Conservation (phyloP, 306 rosid genomes). For the Urtica urens region DNA sequence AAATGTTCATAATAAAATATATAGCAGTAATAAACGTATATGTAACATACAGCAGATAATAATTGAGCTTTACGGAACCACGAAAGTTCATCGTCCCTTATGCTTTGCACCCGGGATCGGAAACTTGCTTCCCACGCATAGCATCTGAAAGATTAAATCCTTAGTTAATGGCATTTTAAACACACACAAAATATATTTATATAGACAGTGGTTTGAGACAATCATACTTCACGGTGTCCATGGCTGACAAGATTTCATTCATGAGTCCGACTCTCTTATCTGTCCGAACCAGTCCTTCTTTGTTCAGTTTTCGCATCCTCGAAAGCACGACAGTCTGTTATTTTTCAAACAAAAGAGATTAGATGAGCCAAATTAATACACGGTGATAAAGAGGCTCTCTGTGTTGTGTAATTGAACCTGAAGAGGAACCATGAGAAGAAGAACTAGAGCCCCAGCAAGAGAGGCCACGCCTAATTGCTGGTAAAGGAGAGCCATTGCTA, state of each 20-base stretch:
- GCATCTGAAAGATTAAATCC: constrained; percentile 39
- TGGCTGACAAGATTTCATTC: constrained; percentile 78
- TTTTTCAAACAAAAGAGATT: constrained; percentile 1
- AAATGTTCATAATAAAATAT: not conserved
- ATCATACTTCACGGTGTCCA: constrained; percentile 83
- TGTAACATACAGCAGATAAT: constrained; percentile 51
- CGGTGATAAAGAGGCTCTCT: too few relatives aligned
- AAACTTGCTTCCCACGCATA: constrained; percentile 93
- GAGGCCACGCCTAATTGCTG: constrained; percentile 93
- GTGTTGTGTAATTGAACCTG: constrained; percentile 38
- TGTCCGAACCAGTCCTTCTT: constrained; percentile 59
- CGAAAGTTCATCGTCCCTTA: constrained; percentile 51
- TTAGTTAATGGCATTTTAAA: not conserved
- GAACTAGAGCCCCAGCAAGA: constrained; percentile 52
- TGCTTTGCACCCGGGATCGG: constrained; percentile 49
- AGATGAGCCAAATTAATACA: too few relatives aligned
- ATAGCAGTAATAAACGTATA: constrained; percentile 14
- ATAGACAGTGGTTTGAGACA: not conserved
- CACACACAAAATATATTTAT: not conserved
- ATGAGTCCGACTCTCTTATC: constrained; percentile 86
- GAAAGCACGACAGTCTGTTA: constrained; percentile 44
- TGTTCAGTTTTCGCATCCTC: constrained; percentile 63
- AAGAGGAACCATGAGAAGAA: constrained; percentile 53
- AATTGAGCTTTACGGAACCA: constrained; percentile 65
- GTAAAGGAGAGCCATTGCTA: constrained; percentile 70